phyloP scores from a whole-genome alignment of 129 eudicot species.

The Lactuca sativa region DNA sequence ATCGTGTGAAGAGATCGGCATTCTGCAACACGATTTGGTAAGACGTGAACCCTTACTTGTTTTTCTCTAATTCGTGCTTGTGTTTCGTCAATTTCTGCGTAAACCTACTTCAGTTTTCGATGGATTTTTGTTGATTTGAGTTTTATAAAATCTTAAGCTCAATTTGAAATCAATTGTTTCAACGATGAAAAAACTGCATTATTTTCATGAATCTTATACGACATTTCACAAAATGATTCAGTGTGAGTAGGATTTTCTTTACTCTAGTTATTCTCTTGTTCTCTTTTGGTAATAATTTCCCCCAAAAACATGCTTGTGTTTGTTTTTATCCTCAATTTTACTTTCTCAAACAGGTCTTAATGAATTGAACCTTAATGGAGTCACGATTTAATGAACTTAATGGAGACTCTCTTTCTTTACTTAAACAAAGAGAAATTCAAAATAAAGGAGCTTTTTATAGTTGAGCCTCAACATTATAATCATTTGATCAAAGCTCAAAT shows the following conservation, averaged over 20 bases:
- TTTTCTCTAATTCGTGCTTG: background rate
- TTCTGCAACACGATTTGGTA: slow-evolving; percentile 53
- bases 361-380: background rate
- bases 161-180: background rate
- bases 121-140: background rate
- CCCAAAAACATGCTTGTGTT: background rate
- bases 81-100: background rate
- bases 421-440: background rate
- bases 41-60: background rate
- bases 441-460: background rate
- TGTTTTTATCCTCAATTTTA: background rate
- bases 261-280: background rate
- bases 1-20: slow-evolving; percentile 49
- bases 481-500: background rate
- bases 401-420: background rate
- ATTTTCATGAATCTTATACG: background rate
- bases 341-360: background rate
- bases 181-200: background rate
- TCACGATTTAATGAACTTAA: background rate
- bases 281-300: background rate
- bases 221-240: background rate
- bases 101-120: background rate
- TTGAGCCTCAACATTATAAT: background rate
- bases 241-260: background rate
- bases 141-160: slow-evolving; percentile 1